phyloP scores from a whole-genome alignment of 495 filamentous ascomycete species.

The Aspergillus bertholletiae region DNA sequence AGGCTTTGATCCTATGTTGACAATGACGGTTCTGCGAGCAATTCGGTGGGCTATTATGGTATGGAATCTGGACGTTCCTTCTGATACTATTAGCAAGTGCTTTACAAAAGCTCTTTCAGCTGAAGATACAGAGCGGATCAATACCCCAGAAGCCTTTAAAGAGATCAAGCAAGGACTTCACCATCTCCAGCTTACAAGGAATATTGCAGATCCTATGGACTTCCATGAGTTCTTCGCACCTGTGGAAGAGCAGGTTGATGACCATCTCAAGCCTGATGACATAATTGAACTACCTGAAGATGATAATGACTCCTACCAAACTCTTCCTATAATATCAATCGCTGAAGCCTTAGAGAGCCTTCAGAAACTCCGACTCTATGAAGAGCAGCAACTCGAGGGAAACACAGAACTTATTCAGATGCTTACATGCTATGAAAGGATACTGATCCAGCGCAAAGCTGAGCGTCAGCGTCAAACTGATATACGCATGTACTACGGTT shows the following conservation, averaged over 20 bases:
- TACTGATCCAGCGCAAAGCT: neutral
- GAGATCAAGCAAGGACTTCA: conserved; percentile 5
- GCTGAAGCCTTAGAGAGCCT: conserved; percentile 12
- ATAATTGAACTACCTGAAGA: conserved; percentile 3
- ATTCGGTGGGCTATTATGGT: conserved; percentile 13
- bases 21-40: conserved; percentile 17
- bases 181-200: neutral
- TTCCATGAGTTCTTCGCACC: conserved; percentile 7
- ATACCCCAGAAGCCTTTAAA: neutral
- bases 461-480: neutral
- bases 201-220: conserved; percentile 1
- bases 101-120: conserved; percentile 16
- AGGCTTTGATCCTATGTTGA: conserved; percentile 9
- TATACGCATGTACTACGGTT: neutral
- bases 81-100: conserved; percentile 12
- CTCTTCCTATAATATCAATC: neutral
- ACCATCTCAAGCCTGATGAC: too few species aligned
- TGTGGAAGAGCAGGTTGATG: too few species aligned
- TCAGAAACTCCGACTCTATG: conserved; percentile 5
- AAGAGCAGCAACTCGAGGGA: conserved; percentile 15
- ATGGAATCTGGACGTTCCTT: conserved; percentile 11
- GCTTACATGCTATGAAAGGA: conserved; percentile 9
- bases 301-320: neutral
- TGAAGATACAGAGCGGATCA: neutral
- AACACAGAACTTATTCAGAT: conserved; percentile 7